Evolutionary conservation across 2,329 filamentous ascomycete genomes (phyloP), one percentile per base, ranked within the genome.

Genomic region (Neofusicoccum ribis): DNA sequence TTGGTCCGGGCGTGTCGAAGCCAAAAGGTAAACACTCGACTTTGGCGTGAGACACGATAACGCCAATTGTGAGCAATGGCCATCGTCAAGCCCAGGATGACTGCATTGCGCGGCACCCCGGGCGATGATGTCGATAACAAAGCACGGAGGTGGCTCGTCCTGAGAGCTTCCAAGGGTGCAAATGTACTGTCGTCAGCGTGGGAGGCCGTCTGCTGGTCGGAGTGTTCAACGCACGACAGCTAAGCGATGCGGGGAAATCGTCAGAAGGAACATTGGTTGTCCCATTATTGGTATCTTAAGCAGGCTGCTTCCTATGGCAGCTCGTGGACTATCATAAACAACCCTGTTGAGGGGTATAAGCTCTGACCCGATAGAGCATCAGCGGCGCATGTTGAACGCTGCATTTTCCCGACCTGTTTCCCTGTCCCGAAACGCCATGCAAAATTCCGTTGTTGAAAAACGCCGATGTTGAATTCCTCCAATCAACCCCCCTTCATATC

Each of bases 381-480:
- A 56, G 61, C 61, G 51, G 50, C 49, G 61, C 41, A 54, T 64
- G 61, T 64, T 64, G 61, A 64, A 64, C 61, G 37, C 61, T 56
- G 61, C 61, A 20, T 34, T 64, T 64, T 63, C 27, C 50, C 61
- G 50, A 23, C 37, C 61, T 41, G 61, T 56, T 56, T 36, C 52
- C 63, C 37, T 41, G 20, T 51, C 17, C 63, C 63, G 36, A 46
- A 65, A 65, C 63, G 54, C 63, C 63, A 8, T 52, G 47, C 63
- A 59, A 59, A 41, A 50, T 44, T 61, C 56, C 39, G 14, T 52
- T 56, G 63, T 60, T 52, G 50, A 52, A 61, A 65, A 65, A 65
- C 63, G 63, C 63, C 63, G 17, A 65, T 65, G 63, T 65, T 65
- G 54, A 65, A 65, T 52, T 50, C 47, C 37, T 49, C 46, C 58